Evolutionary conservation across 2,329 filamentous ascomycete genomes (phyloP).

Genomic region (Tolypocladium tropicale): DNA sequence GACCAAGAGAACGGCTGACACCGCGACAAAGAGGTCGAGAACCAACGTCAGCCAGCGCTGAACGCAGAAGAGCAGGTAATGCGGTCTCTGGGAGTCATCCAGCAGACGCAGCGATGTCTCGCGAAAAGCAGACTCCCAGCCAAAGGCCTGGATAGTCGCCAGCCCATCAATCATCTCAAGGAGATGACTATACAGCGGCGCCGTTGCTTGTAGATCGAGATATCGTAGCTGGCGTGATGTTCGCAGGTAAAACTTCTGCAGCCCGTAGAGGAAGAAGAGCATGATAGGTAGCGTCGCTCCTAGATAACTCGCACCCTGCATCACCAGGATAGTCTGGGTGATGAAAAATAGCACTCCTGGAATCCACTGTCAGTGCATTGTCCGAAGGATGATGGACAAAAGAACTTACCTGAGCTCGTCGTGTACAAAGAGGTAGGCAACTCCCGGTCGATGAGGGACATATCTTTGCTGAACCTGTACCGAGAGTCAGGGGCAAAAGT

Average conservation of each 20-base stretch:
- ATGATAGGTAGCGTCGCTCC: slow-evolving; percentile 29
- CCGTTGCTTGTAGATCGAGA: slow-evolving; percentile 25
- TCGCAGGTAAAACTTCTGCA: slow-evolving; percentile 17
- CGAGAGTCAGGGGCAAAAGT: background rate
- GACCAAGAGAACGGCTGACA: slow-evolving; percentile 10
- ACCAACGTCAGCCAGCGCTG: slow-evolving; percentile 42
- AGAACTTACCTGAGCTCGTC: background rate
- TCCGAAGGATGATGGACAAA: background rate
- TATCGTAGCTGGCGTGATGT: slow-evolving; percentile 27
- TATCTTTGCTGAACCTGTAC: slow-evolving; percentile 4
- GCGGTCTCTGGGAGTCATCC: slow-evolving; percentile 37
- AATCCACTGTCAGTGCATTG: background rate
- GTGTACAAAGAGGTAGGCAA: background rate
- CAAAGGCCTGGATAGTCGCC: slow-evolving; percentile 36
- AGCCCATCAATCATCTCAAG: slow-evolving; percentile 36
- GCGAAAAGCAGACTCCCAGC: slow-evolving; percentile 31
- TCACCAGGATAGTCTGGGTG: background rate
- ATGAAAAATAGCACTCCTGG: background rate
- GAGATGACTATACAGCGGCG: slow-evolving; percentile 23
- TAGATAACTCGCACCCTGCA: slow-evolving; percentile 25
- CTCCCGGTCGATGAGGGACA: background rate
- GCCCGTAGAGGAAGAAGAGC: slow-evolving; percentile 8
- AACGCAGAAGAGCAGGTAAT: slow-evolving; percentile 38
- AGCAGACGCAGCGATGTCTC: slow-evolving; percentile 29
- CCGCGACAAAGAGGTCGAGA: slow-evolving; percentile 29